These are phyloP conservation scores for Aspergillus arachidicola DNA, from an alignment of 2,329 filamentous ascomycete genomes.

Conservation along the genomic window DNA sequence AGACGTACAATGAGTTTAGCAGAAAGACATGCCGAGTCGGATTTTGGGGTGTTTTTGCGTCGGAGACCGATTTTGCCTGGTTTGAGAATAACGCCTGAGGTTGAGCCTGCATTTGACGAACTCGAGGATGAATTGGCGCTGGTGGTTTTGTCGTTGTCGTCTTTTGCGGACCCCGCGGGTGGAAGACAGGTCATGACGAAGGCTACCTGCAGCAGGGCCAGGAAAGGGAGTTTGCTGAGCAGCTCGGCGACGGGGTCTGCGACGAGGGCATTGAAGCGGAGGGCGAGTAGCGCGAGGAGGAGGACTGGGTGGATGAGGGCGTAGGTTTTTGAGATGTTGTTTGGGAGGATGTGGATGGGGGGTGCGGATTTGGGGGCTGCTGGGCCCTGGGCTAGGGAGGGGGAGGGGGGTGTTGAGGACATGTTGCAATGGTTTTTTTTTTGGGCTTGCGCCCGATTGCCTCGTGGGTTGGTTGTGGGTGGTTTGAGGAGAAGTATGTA, in stretches of 20 bases:
- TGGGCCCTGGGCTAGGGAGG: slow-evolving; percentile 10
- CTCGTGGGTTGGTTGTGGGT: background rate
- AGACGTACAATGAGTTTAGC: slow-evolving; percentile 30
- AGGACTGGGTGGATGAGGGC: slow-evolving; percentile 69
- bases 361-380: slow-evolving; percentile 32
- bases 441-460: slow-evolving; percentile 1
- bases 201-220: slow-evolving; percentile 64
- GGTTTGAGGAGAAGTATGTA: background rate
- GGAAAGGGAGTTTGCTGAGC: slow-evolving; percentile 60
- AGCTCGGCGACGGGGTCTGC: slow-evolving; percentile 69
- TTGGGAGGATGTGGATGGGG: slow-evolving; percentile 52
- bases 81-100: background rate
- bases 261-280: slow-evolving; percentile 69
- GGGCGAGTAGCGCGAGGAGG: slow-evolving; percentile 64
- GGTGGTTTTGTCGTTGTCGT: background rate
- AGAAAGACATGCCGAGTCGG: slow-evolving; percentile 5
- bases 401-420: slow-evolving; percentile 15
- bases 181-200: slow-evolving; percentile 64
- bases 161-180: slow-evolving; percentile 44
- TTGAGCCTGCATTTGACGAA: too few species aligned
- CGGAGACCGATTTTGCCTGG: slow-evolving; percentile 25
- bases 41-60: slow-evolving; percentile 11
- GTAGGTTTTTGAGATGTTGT: slow-evolving; percentile 55
- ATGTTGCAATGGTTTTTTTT: background rate
- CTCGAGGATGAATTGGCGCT: too few species aligned